Evolutionary conservation across 768 basidiomycete species (phyloP), one percentile per base, ranked within the genome.

Genomic region (Kwoniella newhampshirensis): DNA sequence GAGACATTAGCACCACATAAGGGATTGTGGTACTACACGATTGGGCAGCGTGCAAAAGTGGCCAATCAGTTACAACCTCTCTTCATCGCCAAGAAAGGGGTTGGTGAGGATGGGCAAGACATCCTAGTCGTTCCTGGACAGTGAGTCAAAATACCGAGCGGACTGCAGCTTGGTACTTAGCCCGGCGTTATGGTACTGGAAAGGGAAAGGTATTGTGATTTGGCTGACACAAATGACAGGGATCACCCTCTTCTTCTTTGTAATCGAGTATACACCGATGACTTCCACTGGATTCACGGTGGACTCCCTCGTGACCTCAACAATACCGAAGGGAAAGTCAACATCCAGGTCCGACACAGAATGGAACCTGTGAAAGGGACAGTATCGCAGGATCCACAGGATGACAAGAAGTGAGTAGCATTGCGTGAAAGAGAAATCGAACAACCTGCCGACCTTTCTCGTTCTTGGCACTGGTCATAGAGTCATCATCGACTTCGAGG

Each of bases 21-120:
- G 1, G 93, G 93, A 0, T 75, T 92, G 0, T 93, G 89, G 88
- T 81, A 81, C 20, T 91, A 84, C 67, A 94, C 92, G 0, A 81
- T 96, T 42, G 93, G 93, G 1, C 87, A 98, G 73, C 82, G 84
- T 27, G 85, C 87, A 0, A 82, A 82, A 42, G 72, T 94, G 20
- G 70, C 77, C 1, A 89, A 91, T 1, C 78, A 85, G 78, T 74
- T 77, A 1, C 69, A 81, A 47, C 82, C 81, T 68, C 81, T 86
- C 79, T 93, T 85, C 60, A 88, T 96, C 4, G 84, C 84, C 0
- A 73, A 77, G 35, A 98, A 97, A 72, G 85, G 91, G 60, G 59
- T 75, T 1, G 65, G 73, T 11, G 75, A 65, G 12, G 90, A 30
- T 41, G 55, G 59, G 12, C 47, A 94, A 70, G 80, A 80, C 13